phyloP scores from a whole-genome alignment of 2,329 filamentous ascomycete species.

The Colletotrichum orchidophilum region DNA sequence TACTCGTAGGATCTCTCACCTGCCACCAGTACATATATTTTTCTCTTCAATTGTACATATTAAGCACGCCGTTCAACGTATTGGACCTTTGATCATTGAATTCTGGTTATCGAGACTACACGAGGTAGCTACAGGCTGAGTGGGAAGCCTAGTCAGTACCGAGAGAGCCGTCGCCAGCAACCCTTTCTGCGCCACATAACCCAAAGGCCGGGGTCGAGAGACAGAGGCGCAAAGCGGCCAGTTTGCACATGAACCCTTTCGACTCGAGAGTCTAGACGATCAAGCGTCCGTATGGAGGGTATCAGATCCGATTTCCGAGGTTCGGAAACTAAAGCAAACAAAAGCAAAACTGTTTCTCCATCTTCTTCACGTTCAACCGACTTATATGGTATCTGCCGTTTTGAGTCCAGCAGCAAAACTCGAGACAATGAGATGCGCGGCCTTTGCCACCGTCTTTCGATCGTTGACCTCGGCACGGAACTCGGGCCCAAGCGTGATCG shows the following conservation, averaged over 20 bases:
- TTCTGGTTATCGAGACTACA: background rate
- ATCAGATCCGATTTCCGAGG: no score
- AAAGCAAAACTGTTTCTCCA: background rate
- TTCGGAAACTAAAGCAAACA: background rate
- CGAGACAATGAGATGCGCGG: background rate
- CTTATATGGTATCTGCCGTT: background rate
- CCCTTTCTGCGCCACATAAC: no score
- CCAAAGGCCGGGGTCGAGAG: no score
- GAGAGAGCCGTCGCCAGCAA: no score
- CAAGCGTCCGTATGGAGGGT: no score
- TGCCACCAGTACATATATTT: background rate
- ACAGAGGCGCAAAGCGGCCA: no score
- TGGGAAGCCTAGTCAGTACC: no score
- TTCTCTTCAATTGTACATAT: background rate
- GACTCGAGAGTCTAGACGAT: no score
- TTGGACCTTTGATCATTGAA: background rate
- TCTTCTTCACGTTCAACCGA: background rate
- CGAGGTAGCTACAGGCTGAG: no score
- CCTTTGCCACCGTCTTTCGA: background rate
- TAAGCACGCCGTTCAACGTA: background rate
- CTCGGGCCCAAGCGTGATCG: background rate
- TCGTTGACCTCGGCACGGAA: constrained; percentile 9
- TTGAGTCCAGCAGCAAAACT: background rate
- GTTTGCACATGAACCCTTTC: no score
- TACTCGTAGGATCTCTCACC: background rate